Percentiles rank a stretch among this genome's conserved stretches.
These are phyloP conservation scores for Xylaria sp. DNA, from an alignment of 2,329 filamentous ascomycete species.

Conservation along the genomic window DNA sequence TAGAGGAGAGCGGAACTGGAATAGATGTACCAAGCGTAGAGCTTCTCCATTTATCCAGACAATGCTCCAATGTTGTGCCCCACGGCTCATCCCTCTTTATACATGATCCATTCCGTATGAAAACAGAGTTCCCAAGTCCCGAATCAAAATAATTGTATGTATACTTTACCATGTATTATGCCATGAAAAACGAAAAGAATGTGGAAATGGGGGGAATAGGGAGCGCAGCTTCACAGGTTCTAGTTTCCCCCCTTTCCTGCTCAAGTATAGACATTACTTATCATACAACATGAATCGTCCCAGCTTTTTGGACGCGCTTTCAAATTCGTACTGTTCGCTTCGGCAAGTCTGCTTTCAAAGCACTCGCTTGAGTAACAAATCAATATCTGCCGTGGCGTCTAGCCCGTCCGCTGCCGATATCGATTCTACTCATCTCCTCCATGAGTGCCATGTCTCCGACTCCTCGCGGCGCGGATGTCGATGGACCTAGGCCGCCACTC, in stretches of 20 bases:
- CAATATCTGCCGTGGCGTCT: slow-evolving; percentile 56
- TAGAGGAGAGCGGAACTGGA: neutral
- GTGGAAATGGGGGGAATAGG: neutral
- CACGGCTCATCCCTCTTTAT: slow-evolving; percentile 15
- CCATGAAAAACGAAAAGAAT: neutral
- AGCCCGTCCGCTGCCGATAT: slow-evolving; percentile 70
- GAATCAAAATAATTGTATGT: slow-evolving; percentile 23
- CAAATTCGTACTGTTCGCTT: slow-evolving; percentile 20
- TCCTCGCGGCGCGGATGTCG: slow-evolving; percentile 45
- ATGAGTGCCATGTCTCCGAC: slow-evolving; percentile 68
- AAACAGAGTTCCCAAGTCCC: slow-evolving; percentile 4
- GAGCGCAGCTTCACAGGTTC: slow-evolving; percentile 5
- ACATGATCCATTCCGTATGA: slow-evolving; percentile 5
- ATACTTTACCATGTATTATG: slow-evolving; percentile 28
- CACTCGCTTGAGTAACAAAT: neutral
- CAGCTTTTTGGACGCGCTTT: slow-evolving; percentile 4
- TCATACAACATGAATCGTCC: slow-evolving; percentile 33
- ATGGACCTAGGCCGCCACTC: slow-evolving; percentile 52
- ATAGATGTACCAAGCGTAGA: neutral
- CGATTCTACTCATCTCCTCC: slow-evolving; percentile 75
- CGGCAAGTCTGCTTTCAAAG: neutral
- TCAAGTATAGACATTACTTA: slow-evolving; percentile 34
- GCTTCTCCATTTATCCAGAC: neutral
- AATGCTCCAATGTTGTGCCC: slow-evolving; percentile 9
- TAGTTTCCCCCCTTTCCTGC: neutral